phyloP scores from a whole-genome alignment of 2,329 filamentous ascomycete genomes.

The Dactylonectria estremocensis region DNA sequence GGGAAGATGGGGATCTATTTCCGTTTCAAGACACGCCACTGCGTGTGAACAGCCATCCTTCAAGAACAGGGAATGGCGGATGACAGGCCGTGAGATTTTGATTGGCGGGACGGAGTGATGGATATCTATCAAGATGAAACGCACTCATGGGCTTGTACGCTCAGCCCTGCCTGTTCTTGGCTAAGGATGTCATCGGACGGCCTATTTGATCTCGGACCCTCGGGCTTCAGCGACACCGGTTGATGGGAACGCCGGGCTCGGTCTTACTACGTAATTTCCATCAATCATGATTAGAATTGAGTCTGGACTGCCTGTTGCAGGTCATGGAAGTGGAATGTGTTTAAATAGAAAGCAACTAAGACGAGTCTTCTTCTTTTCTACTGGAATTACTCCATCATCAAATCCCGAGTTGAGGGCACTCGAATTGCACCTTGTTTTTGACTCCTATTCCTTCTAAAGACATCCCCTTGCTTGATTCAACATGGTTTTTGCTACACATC shows the following conservation, averaged over 20 bases:
- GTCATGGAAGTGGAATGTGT: neutral
- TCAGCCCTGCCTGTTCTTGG: neutral
- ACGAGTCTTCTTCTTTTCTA: neutral
- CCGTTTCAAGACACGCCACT: neutral
- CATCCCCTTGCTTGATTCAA: neutral
- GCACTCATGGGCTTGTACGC: no score
- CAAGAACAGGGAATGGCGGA: neutral
- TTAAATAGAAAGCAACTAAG: neutral
- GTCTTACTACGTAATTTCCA: neutral
- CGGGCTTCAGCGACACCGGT: neutral
- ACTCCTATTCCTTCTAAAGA: no score
- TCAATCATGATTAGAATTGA: neutral
- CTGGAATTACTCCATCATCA: neutral
- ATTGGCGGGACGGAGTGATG: neutral
- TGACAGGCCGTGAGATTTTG: neutral
- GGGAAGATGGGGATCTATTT: neutral
- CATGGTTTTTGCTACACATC: neutral
- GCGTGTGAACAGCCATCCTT: neutral
- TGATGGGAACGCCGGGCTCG: neutral
- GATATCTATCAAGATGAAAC: neutral
- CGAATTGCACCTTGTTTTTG: neutral
- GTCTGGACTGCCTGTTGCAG: neutral
- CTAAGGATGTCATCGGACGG: neutral
- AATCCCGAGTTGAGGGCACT: no score
- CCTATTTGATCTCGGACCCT: conserved; percentile 5